A percentile compares a stretch with the other conserved stretches of the same genome.
Evolutionary conservation across 768 basidiomycete genomes (phyloP).

Genomic region (Collybia mongolica): DNA sequence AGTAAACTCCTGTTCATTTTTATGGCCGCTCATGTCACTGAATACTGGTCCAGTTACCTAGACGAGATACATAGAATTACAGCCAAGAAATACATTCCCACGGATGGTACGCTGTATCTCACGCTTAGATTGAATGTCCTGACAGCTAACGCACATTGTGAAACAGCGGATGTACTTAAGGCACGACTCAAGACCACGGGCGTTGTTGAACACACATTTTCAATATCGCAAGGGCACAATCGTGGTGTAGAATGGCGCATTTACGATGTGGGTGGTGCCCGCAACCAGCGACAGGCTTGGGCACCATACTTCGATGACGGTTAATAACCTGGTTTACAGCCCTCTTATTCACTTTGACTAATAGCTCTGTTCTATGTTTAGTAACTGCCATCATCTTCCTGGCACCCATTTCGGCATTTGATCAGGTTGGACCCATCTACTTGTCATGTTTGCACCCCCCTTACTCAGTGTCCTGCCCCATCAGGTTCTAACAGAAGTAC

Average conservation of each 20-base stretch:
- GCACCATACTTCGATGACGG: slow-evolving; percentile 88
- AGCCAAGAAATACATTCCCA: slow-evolving; percentile 79
- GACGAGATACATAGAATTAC: slow-evolving; percentile 81
- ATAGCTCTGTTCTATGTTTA: slow-evolving; percentile 24
- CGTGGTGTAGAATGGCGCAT: slow-evolving; percentile 74
- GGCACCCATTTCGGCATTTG: slow-evolving; percentile 85
- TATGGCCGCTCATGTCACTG: slow-evolving; percentile 7
- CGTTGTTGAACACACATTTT: slow-evolving; percentile 76
- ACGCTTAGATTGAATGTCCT: slow-evolving; percentile 15
- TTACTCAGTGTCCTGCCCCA: slow-evolving; percentile 10
- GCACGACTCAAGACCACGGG: slow-evolving; percentile 83
- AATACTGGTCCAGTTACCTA: slow-evolving; percentile 56
- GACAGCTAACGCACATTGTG: slow-evolving; percentile 10
- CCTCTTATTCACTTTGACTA: slow-evolving; percentile 1
- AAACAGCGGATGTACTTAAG: slow-evolving; percentile 71
- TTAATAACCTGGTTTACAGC: slow-evolving; percentile 27
- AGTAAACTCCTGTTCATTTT: slow-evolving; percentile 27
- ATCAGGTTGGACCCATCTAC: slow-evolving; percentile 46
- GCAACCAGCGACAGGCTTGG: slow-evolving; percentile 84
- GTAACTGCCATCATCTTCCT: slow-evolving; percentile 89
- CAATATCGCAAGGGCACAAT: slow-evolving; percentile 54
- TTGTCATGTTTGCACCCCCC: background rate
- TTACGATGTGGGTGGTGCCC: slow-evolving; percentile 83
- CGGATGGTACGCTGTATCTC: slow-evolving; percentile 50
- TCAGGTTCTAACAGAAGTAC: slow-evolving; percentile 68